A percentile compares a stretch with the other conserved stretches of the same genome.
Evolutionary conservation across 108 stramenopile genomes (phyloP).

Genomic region (Fragilariopsis cylindrus): DNA sequence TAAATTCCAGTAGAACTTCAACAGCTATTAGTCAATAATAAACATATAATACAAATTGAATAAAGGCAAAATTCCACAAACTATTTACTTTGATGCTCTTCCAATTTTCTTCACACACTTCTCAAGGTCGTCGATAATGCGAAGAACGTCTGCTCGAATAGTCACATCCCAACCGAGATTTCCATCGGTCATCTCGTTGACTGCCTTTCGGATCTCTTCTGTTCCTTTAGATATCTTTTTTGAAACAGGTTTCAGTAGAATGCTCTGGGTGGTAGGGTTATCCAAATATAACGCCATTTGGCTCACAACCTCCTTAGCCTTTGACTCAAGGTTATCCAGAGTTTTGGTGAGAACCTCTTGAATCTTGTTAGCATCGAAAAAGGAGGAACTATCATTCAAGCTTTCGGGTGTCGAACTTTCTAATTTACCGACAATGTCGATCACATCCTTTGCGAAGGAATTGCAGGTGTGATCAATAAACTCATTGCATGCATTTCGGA

Average conservation of each 20-base stretch:
- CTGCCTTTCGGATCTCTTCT: slow-evolving; percentile 60
- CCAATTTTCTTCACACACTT: slow-evolving; percentile 23
- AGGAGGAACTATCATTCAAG: slow-evolving; percentile 10
- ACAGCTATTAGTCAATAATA: no score
- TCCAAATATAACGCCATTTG: slow-evolving; percentile 85
- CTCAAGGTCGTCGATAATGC: slow-evolving; percentile 33
- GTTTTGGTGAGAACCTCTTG: slow-evolving; percentile 49
- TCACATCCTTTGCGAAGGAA: slow-evolving; percentile 54
- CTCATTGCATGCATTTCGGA: slow-evolving; percentile 83
- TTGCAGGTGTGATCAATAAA: slow-evolving; percentile 86
- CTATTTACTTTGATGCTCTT: slow-evolving; percentile 21
- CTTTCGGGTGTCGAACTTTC: slow-evolving; percentile 25
- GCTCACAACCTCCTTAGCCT: slow-evolving; percentile 48
- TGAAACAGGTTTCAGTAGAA: slow-evolving; percentile 80
- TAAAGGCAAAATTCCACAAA: no score
- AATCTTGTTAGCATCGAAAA: slow-evolving; percentile 36
- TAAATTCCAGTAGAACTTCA: no score
- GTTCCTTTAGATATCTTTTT: slow-evolving; percentile 69
- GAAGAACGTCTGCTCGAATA: slow-evolving; percentile 27
- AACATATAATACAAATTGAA: no score
- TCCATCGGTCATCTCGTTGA: slow-evolving; percentile 45
- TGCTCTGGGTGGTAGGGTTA: slow-evolving; percentile 76
- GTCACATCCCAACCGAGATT: slow-evolving; percentile 59
- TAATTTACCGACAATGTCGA: slow-evolving; percentile 50
- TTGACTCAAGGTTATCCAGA: slow-evolving; percentile 44